phyloP scores from a whole-genome alignment of 225 moss, liverwort and hornwort species.

The Sphagnum tenellum region DNA sequence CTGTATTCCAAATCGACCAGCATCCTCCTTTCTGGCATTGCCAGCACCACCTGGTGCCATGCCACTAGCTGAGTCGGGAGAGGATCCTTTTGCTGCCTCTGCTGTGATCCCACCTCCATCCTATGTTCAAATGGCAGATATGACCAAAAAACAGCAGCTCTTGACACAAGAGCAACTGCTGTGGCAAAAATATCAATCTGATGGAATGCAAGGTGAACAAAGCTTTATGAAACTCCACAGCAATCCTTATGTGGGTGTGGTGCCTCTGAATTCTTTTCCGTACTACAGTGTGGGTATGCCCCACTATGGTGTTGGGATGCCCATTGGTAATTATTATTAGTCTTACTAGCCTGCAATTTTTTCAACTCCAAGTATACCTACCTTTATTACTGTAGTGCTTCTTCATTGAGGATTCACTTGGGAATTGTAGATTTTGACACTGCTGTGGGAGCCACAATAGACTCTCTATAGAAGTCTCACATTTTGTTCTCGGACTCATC shows the following conservation, averaged over 20 bases:
- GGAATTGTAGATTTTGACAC: too few species aligned
- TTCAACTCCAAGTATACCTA: too few species aligned
- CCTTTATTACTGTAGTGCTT: too few species aligned
- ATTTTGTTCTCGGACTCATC: too few species aligned
- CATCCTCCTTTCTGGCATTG: slow-evolving; percentile 69
- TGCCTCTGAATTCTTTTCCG: slow-evolving; percentile 60
- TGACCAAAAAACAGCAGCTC: slow-evolving; percentile 75
- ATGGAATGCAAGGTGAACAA: slow-evolving; percentile 87
- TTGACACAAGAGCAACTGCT: slow-evolving; percentile 73
- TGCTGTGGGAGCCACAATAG: too few species aligned
- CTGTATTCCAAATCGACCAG: slow-evolving; percentile 55
- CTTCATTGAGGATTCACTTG: too few species aligned
- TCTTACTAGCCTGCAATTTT: slow-evolving; percentile 8
- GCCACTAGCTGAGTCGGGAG: slow-evolving; percentile 53
- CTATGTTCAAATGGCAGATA: slow-evolving; percentile 94
- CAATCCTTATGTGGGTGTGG: slow-evolving; percentile 51
- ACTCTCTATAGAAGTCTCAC: too few species aligned
- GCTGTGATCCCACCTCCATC: slow-evolving; percentile 72
- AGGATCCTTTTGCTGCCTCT: slow-evolving; percentile 80
- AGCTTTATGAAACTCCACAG: slow-evolving; percentile 71
- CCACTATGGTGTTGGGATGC: slow-evolving; percentile 53
- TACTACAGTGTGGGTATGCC: slow-evolving; percentile 67
- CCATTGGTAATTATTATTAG: slow-evolving; percentile 15
- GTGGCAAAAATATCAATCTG: slow-evolving; percentile 91
- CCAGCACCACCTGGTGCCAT: slow-evolving; percentile 80